Conservation (phyloP, 768 basidiomycete species). For the Lactarius deliciosus region DNA sequence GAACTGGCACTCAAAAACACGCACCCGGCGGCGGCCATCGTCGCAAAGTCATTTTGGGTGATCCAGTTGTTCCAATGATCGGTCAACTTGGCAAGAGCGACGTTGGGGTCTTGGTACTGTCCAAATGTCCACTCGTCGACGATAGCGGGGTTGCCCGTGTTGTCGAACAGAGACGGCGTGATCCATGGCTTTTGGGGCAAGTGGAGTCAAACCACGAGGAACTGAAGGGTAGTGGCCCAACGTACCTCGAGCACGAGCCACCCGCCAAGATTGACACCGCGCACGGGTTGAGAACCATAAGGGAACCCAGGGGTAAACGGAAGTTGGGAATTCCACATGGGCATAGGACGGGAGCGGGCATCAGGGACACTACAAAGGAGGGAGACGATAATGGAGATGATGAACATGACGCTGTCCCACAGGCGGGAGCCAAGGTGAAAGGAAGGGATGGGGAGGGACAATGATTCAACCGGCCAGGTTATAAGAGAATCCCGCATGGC, state of each 20-base stretch:
- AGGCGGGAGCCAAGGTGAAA: slow-evolving; percentile 25
- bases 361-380: slow-evolving; percentile 37
- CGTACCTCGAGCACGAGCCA: slow-evolving; percentile 57
- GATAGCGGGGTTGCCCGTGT: slow-evolving; percentile 54
- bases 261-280: slow-evolving; percentile 81
- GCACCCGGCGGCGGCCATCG: slow-evolving; percentile 74
- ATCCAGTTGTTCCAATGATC: slow-evolving; percentile 85
- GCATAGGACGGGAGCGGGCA: slow-evolving; percentile 29
- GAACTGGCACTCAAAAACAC: slow-evolving; percentile 21
- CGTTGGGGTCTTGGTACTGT: slow-evolving; percentile 51
- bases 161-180: slow-evolving; percentile 71
- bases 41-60: slow-evolving; percentile 73
- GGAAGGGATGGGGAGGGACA: slow-evolving; percentile 20
- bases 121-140: slow-evolving; percentile 82
- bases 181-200: slow-evolving; percentile 58
- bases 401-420: slow-evolving; percentile 12
- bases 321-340: background rate
- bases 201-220: background rate
- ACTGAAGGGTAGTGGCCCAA: slow-evolving; percentile 6
- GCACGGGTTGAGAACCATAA: slow-evolving; percentile 70
- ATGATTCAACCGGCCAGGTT: background rate
- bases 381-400: slow-evolving; percentile 28
- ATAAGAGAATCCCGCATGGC: background rate
- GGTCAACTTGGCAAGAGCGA: slow-evolving; percentile 51
- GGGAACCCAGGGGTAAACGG: slow-evolving; percentile 57